These are phyloP conservation scores for Sordaria brevicollis DNA, from an alignment of 495 filamentous ascomycete genomes.

Conservation along the genomic window DNA sequence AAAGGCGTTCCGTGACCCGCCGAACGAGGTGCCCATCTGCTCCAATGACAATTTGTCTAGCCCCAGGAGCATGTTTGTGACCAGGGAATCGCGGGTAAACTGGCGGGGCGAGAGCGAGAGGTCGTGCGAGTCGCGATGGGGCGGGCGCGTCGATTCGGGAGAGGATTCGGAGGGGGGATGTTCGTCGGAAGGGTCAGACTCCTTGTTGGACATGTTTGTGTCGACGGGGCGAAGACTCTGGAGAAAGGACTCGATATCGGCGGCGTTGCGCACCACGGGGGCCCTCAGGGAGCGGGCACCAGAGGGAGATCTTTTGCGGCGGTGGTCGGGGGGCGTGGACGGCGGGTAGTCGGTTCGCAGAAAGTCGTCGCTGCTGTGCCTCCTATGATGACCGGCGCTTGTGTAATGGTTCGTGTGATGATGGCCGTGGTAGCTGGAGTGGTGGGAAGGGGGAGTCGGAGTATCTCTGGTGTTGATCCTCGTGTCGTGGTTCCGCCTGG, in stretches of 20 bases:
- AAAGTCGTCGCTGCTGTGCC: background rate
- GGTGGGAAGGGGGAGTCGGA: background rate
- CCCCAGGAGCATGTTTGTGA: constrained; percentile 86
- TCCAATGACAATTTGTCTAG: constrained; percentile 66
- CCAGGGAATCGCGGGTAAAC: constrained; percentile 72
- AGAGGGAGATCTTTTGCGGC: background rate
- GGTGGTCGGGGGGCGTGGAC: background rate
- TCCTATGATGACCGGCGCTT: background rate
- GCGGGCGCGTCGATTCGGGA: constrained; percentile 21
- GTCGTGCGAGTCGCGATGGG: constrained; percentile 70
- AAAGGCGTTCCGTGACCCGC: constrained; percentile 11
- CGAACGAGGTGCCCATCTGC: constrained; percentile 26
- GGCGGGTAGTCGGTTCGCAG: background rate
- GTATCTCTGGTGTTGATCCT: background rate
- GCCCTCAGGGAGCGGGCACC: constrained; percentile 16
- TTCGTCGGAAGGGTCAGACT: constrained; percentile 11
- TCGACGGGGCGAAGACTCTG: constrained; percentile 22
- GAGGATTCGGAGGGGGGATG: background rate
- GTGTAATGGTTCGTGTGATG: background rate
- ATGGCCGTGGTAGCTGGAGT: too few species aligned
- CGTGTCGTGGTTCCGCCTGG: background rate
- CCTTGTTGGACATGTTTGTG: constrained; percentile 18
- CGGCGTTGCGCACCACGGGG: constrained; percentile 12
- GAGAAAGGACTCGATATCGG: constrained; percentile 26
- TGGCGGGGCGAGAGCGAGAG: constrained; percentile 66